Conservation (phyloP, 78 protist genomes). For the Emiliania huxleyi region DNA sequence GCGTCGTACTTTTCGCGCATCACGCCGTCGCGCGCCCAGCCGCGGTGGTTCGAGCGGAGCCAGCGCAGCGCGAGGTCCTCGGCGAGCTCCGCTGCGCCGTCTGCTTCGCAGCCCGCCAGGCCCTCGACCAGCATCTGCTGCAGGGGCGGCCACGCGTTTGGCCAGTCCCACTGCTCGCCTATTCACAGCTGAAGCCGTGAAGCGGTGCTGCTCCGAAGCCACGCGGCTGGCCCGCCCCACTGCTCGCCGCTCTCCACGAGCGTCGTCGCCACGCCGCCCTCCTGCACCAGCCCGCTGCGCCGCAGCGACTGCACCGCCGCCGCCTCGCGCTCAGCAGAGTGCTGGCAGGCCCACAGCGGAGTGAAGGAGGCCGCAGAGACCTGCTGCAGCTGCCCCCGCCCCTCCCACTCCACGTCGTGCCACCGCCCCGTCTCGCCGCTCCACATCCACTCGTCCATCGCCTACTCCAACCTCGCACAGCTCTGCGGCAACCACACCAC, state of each 20-base stretch:
- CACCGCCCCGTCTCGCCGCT: not conserved
- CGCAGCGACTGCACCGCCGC: not conserved
- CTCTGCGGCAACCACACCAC: no score
- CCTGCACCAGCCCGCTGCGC: not conserved
- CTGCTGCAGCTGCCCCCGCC: no score
- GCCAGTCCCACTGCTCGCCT: constrained; percentile 76
- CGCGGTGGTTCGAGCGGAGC: not conserved
- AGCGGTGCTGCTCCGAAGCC: no score
- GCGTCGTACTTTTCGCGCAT: constrained; percentile 63
- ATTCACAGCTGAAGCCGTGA: no score
- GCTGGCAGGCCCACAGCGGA: constrained; percentile 57
- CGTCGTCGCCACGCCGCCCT: constrained; percentile 66
- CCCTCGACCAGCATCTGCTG: constrained; percentile 14
- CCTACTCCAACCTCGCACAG: constrained; percentile 38
- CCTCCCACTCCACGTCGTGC: not conserved
- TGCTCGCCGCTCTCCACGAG: constrained; percentile 29
- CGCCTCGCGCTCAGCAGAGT: not conserved
- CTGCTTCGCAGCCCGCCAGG: not conserved
- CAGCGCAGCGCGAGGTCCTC: not conserved
- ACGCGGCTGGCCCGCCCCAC: constrained; percentile 69
- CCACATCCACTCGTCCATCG: not conserved
- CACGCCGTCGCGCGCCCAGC: constrained; percentile 39
- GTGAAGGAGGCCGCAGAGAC: not conserved
- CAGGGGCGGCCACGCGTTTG: constrained; percentile 67
- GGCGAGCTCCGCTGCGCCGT: constrained; percentile 4